Evolutionary conservation across 768 basidiomycete genomes (phyloP).

Genomic region (Terana coerulea): DNA sequence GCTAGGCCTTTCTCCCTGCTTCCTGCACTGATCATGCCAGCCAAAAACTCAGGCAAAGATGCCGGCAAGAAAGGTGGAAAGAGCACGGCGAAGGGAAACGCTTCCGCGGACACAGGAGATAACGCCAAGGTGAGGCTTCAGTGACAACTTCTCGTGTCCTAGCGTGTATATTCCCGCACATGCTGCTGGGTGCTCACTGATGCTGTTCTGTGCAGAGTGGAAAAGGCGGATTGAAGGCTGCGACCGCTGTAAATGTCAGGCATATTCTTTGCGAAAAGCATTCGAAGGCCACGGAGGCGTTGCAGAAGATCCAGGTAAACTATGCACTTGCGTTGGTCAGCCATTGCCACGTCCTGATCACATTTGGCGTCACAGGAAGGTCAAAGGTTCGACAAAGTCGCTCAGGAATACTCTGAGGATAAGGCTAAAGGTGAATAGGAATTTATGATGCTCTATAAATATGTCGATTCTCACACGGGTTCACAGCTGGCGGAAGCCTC

Average conservation of each 20-base stretch:
- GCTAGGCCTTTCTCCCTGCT: too few species aligned
- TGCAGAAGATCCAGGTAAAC: constrained; percentile 72
- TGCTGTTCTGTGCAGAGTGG: background rate
- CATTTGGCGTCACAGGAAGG: constrained; percentile 51
- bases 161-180: background rate
- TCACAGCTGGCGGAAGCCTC: constrained; percentile 76
- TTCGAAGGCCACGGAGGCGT: constrained; percentile 71
- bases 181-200: background rate
- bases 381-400: constrained; percentile 82
- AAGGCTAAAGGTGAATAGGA: constrained; percentile 70
- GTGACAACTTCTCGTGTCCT: too few species aligned
- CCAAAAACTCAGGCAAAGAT: constrained; percentile 4
- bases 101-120: background rate
- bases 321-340: too few species aligned
- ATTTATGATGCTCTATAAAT: background rate
- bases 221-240: constrained; percentile 63
- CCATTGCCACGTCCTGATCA: too few species aligned
- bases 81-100: background rate
- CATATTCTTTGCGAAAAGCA: constrained; percentile 90
- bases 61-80: constrained; percentile 4
- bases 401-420: constrained; percentile 88
- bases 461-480: background rate
- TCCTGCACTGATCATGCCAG: too few species aligned
- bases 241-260: constrained; percentile 79
- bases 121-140: background rate